Conservation (phyloP, 495 filamentous ascomycete genomes). For the Durotheca rogersii region DNA sequence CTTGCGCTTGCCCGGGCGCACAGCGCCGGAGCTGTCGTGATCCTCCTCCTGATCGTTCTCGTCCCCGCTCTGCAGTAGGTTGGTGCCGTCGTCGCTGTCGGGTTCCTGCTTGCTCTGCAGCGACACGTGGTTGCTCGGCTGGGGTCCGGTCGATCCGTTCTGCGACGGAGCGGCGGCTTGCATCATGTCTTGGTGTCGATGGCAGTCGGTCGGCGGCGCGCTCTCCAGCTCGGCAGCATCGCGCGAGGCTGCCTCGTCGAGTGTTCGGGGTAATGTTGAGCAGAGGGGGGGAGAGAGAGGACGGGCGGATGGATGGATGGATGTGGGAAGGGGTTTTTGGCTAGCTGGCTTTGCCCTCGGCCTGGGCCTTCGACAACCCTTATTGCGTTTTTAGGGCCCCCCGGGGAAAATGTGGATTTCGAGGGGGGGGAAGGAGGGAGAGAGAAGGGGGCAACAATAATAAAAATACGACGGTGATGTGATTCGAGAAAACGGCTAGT, state of each 20-base stretch:
- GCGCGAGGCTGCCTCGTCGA: conserved; percentile 19
- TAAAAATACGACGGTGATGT: too few relatives aligned
- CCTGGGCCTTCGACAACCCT: too few relatives aligned
- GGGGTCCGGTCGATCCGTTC: conserved; percentile 17
- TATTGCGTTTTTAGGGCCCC: too few relatives aligned
- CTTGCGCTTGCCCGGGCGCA: conserved; percentile 50
- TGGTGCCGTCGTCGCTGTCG: conserved; percentile 37
- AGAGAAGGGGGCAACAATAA: too few relatives aligned
- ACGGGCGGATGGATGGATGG: too few relatives aligned
- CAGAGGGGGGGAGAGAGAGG: conserved; percentile 31
- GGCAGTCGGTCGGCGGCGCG: conserved; percentile 11
- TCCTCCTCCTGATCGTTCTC: conserved; percentile 44
- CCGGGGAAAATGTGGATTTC: too few relatives aligned
- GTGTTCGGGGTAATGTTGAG: conserved; percentile 52
- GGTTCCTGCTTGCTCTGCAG: conserved; percentile 26
- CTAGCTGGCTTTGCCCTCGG: too few relatives aligned
- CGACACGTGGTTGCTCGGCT: conserved; percentile 18
- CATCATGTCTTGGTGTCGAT: conserved; percentile 33
- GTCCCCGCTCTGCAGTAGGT: conserved; percentile 32
- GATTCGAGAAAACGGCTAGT: too few relatives aligned
- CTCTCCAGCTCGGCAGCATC: conserved; percentile 29
- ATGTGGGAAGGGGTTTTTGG: too few relatives aligned
- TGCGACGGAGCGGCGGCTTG: conserved; percentile 16
- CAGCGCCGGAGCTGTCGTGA: conserved; percentile 40
- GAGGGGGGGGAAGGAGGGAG: too few relatives aligned